Base-by-base conservation (phyloP, 176 grass and related monocot species). In the Hsuehochloa calcarea region DNA sequence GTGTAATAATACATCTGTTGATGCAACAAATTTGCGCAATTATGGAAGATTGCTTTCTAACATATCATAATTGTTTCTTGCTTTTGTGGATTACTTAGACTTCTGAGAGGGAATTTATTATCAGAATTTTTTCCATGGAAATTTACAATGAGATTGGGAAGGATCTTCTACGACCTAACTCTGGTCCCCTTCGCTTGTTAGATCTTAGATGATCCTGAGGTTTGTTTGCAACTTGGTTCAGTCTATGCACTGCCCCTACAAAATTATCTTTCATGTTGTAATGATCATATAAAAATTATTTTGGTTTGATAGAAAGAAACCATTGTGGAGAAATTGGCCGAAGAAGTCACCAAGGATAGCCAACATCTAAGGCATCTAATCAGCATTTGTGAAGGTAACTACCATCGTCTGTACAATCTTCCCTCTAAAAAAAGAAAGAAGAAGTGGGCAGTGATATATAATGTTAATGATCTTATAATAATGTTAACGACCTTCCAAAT, bases 201-300 rank as follows among this genome's bases (percentile, higher is more conserved):
- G 96, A 99, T 90, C n/a, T n/a, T n/a, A n/a, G n/a, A n/a, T n/a
- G 96, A 99, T 80, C 96, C 96, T 29, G 96, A 99, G 96, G 96
- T 99, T 78, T 66, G 77, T 85, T 83, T 69, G 27, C 73, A 31
- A 22, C 61, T 25, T 65, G 43, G 20, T 6, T 67, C 26, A 27
- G 29, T 67, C 41, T 52, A 47, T 68, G 27, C 22, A 82, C 34
- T 70, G 5, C 13, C 20, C 23, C 29, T 16, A n/a, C 20, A 44
- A 68, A 85, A 61, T 54, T 38, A 7, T 52, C 50, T 22, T 58
- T 84, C 34, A 80, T 62, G 61, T 58, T 62, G 22, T 84, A 68
- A 26, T 62, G 35, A 85, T 55, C 12, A 56, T 86, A 10, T 63
- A 77, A 16, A 58, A 40, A 15, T 62, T 46, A 34, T 85, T 76